These are phyloP conservation scores for Talaromyces sp. DNA, from an alignment of 2,329 filamentous ascomycete genomes.

Conservation along the genomic window DNA sequence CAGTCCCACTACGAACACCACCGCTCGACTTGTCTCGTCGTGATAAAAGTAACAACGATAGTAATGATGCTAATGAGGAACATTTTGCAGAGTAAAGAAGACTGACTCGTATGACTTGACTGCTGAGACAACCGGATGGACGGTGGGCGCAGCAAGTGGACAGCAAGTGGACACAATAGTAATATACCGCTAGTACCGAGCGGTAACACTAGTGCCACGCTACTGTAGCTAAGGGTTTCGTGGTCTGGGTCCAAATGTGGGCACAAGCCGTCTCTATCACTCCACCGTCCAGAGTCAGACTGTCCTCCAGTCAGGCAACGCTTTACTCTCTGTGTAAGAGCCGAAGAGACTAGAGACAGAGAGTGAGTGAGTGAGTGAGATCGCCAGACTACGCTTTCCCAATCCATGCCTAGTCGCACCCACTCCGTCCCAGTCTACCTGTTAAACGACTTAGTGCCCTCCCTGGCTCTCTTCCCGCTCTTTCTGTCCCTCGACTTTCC, in stretches of 20 bases:
- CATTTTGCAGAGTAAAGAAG: no score
- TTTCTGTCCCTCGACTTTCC: constrained; percentile 23
- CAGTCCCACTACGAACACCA: not conserved
- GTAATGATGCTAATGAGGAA: no score
- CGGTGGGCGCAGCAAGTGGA: not conserved
- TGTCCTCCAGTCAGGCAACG: constrained; percentile 17
- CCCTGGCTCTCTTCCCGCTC: constrained; percentile 8
- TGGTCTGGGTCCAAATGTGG: not conserved
- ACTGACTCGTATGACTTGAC: not conserved
- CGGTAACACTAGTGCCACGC: not conserved
- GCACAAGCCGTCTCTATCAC: constrained; percentile 5
- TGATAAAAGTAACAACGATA: not conserved
- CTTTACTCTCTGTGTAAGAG: not conserved
- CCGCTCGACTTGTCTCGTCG: not conserved
- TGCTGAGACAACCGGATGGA: not conserved
- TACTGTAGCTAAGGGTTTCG: not conserved
- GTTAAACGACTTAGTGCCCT: not conserved
- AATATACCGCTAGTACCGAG: not conserved
- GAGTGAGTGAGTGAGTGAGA: not conserved
- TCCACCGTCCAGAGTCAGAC: not conserved
- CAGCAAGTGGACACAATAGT: not conserved
- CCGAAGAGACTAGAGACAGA: not conserved
- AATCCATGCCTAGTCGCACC: not conserved
- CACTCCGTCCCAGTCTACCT: not conserved
- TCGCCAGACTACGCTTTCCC: not conserved